These are phyloP conservation scores for Pseudogymnoascus sp. DNA, from an alignment of 2,329 filamentous ascomycete genomes.

Conservation along the genomic window DNA sequence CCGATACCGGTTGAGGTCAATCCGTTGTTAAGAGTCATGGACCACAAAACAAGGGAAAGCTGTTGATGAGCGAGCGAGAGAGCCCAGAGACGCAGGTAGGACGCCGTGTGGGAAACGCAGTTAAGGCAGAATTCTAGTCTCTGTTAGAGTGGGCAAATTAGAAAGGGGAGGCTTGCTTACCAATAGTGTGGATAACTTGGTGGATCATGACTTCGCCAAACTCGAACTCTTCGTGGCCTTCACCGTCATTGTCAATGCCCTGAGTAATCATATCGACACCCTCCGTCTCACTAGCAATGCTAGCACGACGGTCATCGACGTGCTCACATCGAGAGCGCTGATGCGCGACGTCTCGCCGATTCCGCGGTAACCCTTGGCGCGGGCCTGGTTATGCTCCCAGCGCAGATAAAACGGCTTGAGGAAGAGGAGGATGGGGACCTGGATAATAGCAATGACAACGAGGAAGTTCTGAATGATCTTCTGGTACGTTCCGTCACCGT, in stretches of 20 bases:
- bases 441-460: conserved; percentile 72
- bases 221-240: conserved; percentile 93
- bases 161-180: conserved; percentile 45
- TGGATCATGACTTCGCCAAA: conserved; percentile 98
- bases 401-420: conserved; percentile 94
- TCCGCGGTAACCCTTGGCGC: conserved; percentile 83
- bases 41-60: conserved; percentile 91
- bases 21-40: conserved; percentile 81
- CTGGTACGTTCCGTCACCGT: conserved; percentile 56
- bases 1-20: conserved; percentile 59
- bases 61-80: conserved; percentile 96
- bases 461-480: conserved; percentile 67
- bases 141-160: conserved; percentile 26
- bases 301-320: conserved; percentile 62
- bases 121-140: conserved; percentile 89
- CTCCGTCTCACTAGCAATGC: conserved; percentile 69
- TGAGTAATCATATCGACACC: conserved; percentile 84
- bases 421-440: conserved; percentile 87
- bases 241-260: conserved; percentile 64
- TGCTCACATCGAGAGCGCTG: conserved; percentile 86
- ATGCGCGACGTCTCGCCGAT: conserved; percentile 84
- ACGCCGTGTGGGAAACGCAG: conserved; percentile 97
- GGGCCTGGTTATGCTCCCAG: conserved; percentile 84
- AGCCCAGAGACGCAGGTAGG: conserved; percentile 97
- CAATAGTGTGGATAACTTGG: conserved; percentile 97